These are phyloP conservation scores for Cadophora malorum DNA, from an alignment of 2,329 filamentous ascomycete genomes.

Conservation along the genomic window DNA sequence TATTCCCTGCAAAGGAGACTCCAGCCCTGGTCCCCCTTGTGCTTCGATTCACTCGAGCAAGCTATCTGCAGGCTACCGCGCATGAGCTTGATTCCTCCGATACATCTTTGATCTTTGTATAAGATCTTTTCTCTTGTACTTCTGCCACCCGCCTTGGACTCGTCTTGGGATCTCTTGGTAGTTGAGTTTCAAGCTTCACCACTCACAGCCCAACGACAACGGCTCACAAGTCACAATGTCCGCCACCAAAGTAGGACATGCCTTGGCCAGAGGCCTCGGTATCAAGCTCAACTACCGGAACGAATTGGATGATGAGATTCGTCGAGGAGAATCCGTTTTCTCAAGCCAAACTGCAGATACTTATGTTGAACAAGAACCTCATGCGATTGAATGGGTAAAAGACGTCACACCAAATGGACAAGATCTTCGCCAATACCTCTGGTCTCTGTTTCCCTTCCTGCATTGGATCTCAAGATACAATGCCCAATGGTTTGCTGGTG, in stretches of 20 bases:
- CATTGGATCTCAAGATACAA: conserved; percentile 94
- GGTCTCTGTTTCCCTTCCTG: conserved; percentile 83
- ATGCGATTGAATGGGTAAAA: conserved; percentile 72
- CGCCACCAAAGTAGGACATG: conserved; percentile 67
- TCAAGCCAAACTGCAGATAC: conserved; percentile 75
- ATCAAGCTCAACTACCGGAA: conserved; percentile 81
- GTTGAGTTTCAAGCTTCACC: background rate
- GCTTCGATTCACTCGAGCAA: background rate
- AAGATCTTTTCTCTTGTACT: conserved; percentile 12
- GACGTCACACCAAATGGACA: conserved; percentile 64
- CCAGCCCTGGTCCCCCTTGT: conserved; percentile 30
- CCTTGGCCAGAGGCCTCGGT: conserved; percentile 78
- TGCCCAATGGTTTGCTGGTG: conserved; percentile 83
- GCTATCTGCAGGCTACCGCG: conserved; percentile 12
- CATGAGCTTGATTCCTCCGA: background rate
- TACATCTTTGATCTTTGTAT: background rate
- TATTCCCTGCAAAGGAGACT: conserved; percentile 25
- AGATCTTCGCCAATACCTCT: conserved; percentile 65
- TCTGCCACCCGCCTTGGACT: conserved; percentile 8
- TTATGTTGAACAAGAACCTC: conserved; percentile 85
- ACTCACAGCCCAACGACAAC: background rate
- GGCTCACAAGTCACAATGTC: conserved; percentile 33
- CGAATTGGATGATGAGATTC: conserved; percentile 61
- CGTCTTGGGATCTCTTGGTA: background rate
- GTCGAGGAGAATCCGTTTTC: conserved; percentile 81